These are phyloP conservation scores for Pneumocystis oryctolagi DNA, from an alignment of 1,139 yeast species.

Conservation along the genomic window DNA sequence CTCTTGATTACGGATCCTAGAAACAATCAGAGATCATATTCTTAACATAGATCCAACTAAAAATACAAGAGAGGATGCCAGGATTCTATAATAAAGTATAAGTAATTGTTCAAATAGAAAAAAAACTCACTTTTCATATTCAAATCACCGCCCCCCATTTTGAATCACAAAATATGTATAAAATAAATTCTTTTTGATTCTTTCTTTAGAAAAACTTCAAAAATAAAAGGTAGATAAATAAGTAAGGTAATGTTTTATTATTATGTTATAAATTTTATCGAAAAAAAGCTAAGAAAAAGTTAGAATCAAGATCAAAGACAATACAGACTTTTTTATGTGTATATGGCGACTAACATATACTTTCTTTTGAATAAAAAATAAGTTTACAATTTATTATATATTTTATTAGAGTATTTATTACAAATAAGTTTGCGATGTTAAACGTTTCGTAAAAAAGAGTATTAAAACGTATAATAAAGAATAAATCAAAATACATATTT, in stretches of 20 bases:
- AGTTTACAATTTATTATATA: no score
- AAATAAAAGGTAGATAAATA: not conserved
- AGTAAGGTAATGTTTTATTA: not conserved
- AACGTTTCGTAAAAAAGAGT: no score
- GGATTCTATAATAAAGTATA: not conserved
- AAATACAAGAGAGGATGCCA: constrained; percentile 12
- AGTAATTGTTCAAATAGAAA: not conserved
- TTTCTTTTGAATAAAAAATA: no score
- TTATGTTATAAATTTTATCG: no score
- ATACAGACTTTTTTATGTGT: no score
- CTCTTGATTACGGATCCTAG: constrained; percentile 54
- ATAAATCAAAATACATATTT: no score
- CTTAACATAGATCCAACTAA: constrained; percentile 38
- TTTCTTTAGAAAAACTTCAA: not conserved
- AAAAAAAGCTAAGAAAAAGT: no score
- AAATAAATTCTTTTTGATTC: not conserved
- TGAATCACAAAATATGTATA: not conserved
- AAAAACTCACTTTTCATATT: constrained; percentile 14
- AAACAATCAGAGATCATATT: constrained; percentile 82
- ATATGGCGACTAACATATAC: no score
- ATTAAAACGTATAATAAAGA: no score
- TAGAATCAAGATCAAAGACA: no score
- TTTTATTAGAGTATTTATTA: no score
- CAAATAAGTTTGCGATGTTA: no score
- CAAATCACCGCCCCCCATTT: constrained; percentile 15